Base-by-base conservation (phyloP, 2,329 filamentous ascomycete genomes). In the Aspergillus felis region DNA sequence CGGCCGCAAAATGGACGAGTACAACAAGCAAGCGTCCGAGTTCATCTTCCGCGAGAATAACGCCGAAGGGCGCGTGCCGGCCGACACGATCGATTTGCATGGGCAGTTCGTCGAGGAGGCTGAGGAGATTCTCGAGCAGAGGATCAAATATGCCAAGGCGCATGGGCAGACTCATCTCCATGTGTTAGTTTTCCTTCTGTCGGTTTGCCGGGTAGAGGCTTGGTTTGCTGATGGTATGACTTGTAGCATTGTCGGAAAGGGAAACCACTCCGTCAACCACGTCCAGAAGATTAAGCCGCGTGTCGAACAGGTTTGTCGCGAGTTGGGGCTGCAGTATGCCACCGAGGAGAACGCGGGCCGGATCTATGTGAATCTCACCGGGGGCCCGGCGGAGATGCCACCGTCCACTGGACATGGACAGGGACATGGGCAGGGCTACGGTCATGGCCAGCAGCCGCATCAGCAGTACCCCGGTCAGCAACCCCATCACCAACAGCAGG, bases 21-120 rank as follows among this genome's bases (percentile, higher is more conserved):
- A 92, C 79, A 97, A 97, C 81, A 86, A 84, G 63, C 91, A 96
- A 75, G 94, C 94, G 1, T 91, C 90, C 58, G 90, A 97, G 58
- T 96, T 85, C 75, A 97, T 97, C 72, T 97, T 99, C 80, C 88
- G 92, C 44, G 91, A 93, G 78, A 97, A 97, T 80, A 97, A 97
- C 72, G 87, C 90, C 22, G 74, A 81, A 2, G 90, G 86, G 20
- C 86, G 88, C 60, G 88, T 96, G 9, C 82, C 85, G 17, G 80
- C 81, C 44, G 93, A 97, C 75, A 91, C 89, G 8, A 92, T 99
- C 66, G 94, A 99, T 76, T 81, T 99, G 50, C 94, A 99, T 74
- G 94, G 94, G 2, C 89, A 95, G 71, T 97, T 89, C 68, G 92
- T 96, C 58, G 91, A 96, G 72, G 94, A 97, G 79, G 94, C 94